Base-by-base conservation (phyloP, 805 yeast genomes). In the Hanseniaspora valbyensis region DNA sequence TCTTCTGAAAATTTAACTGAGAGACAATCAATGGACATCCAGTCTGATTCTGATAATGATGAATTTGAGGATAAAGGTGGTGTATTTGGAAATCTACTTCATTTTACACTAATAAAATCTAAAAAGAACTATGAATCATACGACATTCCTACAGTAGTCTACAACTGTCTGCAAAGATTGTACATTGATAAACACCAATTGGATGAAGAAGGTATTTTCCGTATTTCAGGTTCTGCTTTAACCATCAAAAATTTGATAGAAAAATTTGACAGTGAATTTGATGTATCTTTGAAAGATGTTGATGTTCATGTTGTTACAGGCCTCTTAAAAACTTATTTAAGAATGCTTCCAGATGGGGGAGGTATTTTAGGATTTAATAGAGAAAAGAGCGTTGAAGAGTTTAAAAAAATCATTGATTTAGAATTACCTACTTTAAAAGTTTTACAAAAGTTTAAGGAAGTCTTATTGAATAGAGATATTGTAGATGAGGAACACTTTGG, bases 221-320 rank as follows among this genome's bases (percentile, higher is more conserved):
- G 98, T 54, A 69, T 88, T 52, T 85, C 89, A 65, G 97, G 97
- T 3, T 85, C 95, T 33, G 83, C 88, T 51, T 74, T 87, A 1
- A 73, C 81, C 48, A 86, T 85, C 36, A 77, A 80, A 55, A 75
- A 71, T 37, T 71, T 85, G 53, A 84, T 81, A 58, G 84, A 77
- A 42, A 70, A 67, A 42, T 90, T 83, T 68, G 85, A 88, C 61
- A 69, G 62, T 12, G 70, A 74, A 4, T 74, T 75, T 52, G 96
- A 89, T 61, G 69, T 84, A 41, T 24, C 62, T 64, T 0, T 62
- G 71, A 32, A 65, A 61, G 58, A 67, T 62, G 54, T 59, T 13
- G 96, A 89, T 63, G 80, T 85, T 28, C 88, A 90, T 63, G 83
- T 95, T 0, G 82, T 86, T 7, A 82, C 96, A 2, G 95, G 96